Base-by-base conservation (phyloP, 495 filamentous ascomycete species). In the Xylaria venustula region DNA sequence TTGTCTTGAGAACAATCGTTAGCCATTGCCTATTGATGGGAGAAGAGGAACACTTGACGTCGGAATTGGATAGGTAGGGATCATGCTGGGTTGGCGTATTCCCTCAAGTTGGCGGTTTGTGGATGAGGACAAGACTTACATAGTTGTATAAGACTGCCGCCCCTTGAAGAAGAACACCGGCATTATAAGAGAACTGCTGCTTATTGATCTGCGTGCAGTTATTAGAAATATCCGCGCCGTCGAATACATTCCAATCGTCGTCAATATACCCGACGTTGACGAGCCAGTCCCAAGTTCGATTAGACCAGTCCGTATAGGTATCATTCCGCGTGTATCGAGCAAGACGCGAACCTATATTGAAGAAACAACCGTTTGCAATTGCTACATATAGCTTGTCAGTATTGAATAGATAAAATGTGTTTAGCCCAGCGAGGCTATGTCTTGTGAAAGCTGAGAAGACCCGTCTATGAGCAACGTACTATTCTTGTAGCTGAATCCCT, bases 401-500 rank as follows among this genome's bases (percentile, higher is more conserved):
- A 12, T 51, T 3, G 8, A 23, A 1, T 19, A 9, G 8, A 19
- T 30, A 1, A 7, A 7, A 20, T 17, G 23, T 2, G 20, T 34
- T 11, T 7, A 37, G 14, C 15, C 14, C 17, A 12, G 54, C 19
- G 14, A 15, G 20, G 15, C 28, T 9, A 46, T 17, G 36, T 9
- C 25, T 6, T 19, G 22, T 12, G 37, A 37, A 44, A 19, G 37
- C 22, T 44, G 14, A 42, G 14, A 7, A 54, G 22, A 9, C 25
- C 15, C 26, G 9, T 30, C 4, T 37, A 28, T 17, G 7, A 54
- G 19, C 17, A 25, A 19, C 74, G 73, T 61, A 79, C 90, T 86
- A 72, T 96, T 97, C 78, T 96, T 96, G 79, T 96, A 96, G 67
- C 87, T 83, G 63, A 90, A 97, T 14, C 92, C 92, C 44, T 79